Percentiles rank a stretch among this genome's conserved stretches.
Evolutionary conservation across 495 filamentous ascomycete species (phyloP).

Genomic region (Geopyxis carbonaria): DNA sequence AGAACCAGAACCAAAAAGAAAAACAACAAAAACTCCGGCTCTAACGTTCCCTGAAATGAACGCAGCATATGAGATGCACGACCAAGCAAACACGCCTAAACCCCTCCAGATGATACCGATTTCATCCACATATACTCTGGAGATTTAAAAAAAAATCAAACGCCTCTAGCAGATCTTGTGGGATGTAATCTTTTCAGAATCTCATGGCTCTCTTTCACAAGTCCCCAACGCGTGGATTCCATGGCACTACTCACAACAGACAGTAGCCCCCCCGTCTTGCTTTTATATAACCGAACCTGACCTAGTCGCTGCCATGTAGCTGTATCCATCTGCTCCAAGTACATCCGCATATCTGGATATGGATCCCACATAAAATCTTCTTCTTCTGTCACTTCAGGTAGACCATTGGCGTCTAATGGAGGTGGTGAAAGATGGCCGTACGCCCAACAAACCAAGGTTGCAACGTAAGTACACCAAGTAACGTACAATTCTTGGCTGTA

Average conservation of each 20-base stretch:
- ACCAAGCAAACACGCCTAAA: too few species aligned
- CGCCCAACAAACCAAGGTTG: constrained; percentile 22
- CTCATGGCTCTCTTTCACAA: constrained; percentile 21
- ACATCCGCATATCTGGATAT: constrained; percentile 19
- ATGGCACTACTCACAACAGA: constrained; percentile 17
- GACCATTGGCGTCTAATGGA: constrained; percentile 7
- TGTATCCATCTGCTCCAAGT: constrained; percentile 22
- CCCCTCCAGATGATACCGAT: too few species aligned
- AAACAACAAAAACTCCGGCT: too few species aligned
- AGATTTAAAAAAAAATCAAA: too few species aligned
- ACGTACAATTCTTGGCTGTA: constrained; percentile 12
- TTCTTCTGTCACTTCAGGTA: constrained; percentile 10
- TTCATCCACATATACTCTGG: too few species aligned
- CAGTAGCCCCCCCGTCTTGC: constrained; percentile 16
- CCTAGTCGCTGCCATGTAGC: constrained; percentile 20
- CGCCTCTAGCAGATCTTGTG: constrained; percentile 8
- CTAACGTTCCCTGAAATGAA: too few species aligned
- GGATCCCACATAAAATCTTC: constrained; percentile 20
- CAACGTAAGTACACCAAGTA: constrained; percentile 21
- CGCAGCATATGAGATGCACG: too few species aligned
- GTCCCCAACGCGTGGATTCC: constrained; percentile 18
- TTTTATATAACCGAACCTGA: constrained; percentile 10
- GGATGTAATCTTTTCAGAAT: constrained; percentile 17
- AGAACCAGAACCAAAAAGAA: too few species aligned
- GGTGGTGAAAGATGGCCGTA: constrained; percentile 21